These are phyloP conservation scores for Daldinia bambusicola DNA, from an alignment of 495 filamentous ascomycete species.

Conservation along the genomic window DNA sequence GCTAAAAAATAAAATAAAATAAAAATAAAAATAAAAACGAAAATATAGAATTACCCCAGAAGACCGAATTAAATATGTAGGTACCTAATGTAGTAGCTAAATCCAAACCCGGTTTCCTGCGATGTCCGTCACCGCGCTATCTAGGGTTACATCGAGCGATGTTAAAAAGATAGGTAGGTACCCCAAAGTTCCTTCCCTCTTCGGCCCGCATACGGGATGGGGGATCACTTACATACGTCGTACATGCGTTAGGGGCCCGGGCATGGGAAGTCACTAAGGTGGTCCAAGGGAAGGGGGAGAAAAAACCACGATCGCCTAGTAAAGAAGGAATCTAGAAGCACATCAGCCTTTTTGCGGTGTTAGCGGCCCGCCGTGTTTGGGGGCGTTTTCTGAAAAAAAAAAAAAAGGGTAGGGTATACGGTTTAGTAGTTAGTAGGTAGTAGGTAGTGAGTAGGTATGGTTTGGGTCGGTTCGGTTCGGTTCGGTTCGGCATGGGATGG, in stretches of 20 bases:
- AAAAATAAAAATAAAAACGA: not conserved
- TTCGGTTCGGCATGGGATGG: not conserved
- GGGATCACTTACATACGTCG: not conserved
- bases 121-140: not conserved
- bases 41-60: no score
- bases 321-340: not conserved
- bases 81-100: no score
- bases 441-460: not conserved
- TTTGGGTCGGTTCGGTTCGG: not conserved
- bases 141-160: slow-evolving; percentile 3
- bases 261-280: no score
- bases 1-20: no score
- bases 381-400: slow-evolving; percentile 5
- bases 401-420: not conserved
- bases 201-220: not conserved
- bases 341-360: slow-evolving; percentile 5
- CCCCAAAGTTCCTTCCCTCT: not conserved
- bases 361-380: slow-evolving; percentile 33
- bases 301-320: not conserved
- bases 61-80: not conserved
- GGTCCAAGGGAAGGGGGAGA: no score
- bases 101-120: not conserved
- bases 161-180: not conserved
- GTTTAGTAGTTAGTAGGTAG: no score
- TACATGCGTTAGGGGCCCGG: not conserved